Conservation (phyloP, 768 basidiomycete species). For the Rhodotorula paludigena region DNA sequence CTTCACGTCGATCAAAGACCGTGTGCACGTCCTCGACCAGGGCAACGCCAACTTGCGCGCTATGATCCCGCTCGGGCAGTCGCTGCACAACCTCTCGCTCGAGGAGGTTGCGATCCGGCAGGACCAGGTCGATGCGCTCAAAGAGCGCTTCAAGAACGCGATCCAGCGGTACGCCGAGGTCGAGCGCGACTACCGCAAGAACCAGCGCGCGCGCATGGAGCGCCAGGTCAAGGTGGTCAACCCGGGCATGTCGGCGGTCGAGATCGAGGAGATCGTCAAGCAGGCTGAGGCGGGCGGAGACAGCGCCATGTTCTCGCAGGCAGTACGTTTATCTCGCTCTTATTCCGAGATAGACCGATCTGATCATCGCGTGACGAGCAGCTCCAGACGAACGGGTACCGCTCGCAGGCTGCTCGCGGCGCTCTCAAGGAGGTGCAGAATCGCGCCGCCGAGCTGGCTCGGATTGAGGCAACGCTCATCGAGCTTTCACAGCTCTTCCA, state of each 20-base stretch:
- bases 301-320: slow-evolving; percentile 25
- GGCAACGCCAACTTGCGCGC: slow-evolving; percentile 47
- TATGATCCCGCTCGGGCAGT: slow-evolving; percentile 41
- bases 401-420: slow-evolving; percentile 59
- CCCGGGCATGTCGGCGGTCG: slow-evolving; percentile 14
- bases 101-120: slow-evolving; percentile 29
- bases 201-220: slow-evolving; percentile 49
- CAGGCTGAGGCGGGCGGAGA: slow-evolving; percentile 24
- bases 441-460: slow-evolving; percentile 72
- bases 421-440: slow-evolving; percentile 82
- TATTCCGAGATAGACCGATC: too few relatives aligned
- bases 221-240: slow-evolving; percentile 49
- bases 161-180: slow-evolving; percentile 50
- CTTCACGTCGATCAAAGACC: slow-evolving; percentile 45
- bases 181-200: slow-evolving; percentile 49
- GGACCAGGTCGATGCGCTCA: slow-evolving; percentile 45
- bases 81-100: slow-evolving; percentile 13
- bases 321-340: slow-evolving; percentile 8
- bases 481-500: slow-evolving; percentile 79
- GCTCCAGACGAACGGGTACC: slow-evolving; percentile 62
- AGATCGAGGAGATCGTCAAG: slow-evolving; percentile 13
- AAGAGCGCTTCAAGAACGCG: slow-evolving; percentile 49
- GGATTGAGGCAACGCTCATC: slow-evolving; percentile 73
- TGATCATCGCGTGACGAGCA: neutral
- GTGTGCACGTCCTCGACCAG: slow-evolving; percentile 47